These are phyloP conservation scores for Seiridium unicorne DNA, from an alignment of 2,329 filamentous ascomycete species.

Conservation along the genomic window DNA sequence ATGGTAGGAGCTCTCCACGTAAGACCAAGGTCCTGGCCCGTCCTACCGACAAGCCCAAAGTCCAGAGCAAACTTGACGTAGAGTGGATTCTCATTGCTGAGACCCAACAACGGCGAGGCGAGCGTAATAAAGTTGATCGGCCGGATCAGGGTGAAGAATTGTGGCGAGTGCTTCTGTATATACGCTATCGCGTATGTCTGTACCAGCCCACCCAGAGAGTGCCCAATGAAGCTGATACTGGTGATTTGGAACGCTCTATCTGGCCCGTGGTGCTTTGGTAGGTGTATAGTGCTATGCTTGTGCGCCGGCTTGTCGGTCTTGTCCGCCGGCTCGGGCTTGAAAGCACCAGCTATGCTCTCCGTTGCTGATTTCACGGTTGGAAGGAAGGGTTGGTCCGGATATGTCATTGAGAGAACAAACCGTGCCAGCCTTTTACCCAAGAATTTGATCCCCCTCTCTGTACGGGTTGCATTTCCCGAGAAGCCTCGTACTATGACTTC, in stretches of 20 bases:
- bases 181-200: slow-evolving; percentile 96
- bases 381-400: slow-evolving; percentile 87
- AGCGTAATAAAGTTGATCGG: slow-evolving; percentile 89
- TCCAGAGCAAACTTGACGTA: slow-evolving; percentile 97
- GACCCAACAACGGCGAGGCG: slow-evolving; percentile 82
- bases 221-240: slow-evolving; percentile 91
- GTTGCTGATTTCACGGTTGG: slow-evolving; percentile 56
- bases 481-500: slow-evolving; percentile 89
- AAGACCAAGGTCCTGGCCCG: slow-evolving; percentile 89
- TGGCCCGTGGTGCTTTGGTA: slow-evolving; percentile 24
- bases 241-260: slow-evolving; percentile 76
- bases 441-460: slow-evolving; percentile 95
- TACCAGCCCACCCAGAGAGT: slow-evolving; percentile 85
- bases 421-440: slow-evolving; percentile 91
- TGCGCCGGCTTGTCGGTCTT: slow-evolving; percentile 51
- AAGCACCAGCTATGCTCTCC: slow-evolving; percentile 38
- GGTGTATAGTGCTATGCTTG: slow-evolving; percentile 60
- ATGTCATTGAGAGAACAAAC: slow-evolving; percentile 85
- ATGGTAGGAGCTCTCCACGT: slow-evolving; percentile 91
- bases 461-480: slow-evolving; percentile 83
- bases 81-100: slow-evolving; percentile 96
- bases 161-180: slow-evolving; percentile 91
- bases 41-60: slow-evolving; percentile 93
- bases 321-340: slow-evolving; percentile 37
- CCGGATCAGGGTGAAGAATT: slow-evolving; percentile 82